Evolutionary conservation across 2,329 filamentous ascomycete genomes (phyloP).

Genomic region (Shiraia sp.): DNA sequence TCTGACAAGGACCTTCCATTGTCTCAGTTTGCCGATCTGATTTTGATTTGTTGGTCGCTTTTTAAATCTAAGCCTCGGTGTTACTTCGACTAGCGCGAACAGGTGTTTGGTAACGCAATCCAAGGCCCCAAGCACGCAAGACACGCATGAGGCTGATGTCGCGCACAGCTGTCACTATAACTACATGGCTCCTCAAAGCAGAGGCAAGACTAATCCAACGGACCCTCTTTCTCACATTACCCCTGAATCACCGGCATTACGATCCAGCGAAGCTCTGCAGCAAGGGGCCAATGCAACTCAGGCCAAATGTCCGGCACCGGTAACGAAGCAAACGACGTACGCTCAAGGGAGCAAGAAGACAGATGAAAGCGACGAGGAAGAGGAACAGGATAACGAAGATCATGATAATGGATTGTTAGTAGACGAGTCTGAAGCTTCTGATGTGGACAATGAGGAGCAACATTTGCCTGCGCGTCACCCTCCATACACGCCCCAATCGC

Average conservation of each 20-base stretch:
- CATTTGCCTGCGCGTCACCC: constrained; percentile 32
- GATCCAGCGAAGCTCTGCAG: constrained; percentile 29
- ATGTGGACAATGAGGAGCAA: constrained; percentile 9
- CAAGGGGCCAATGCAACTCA: not conserved
- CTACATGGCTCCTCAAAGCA: constrained; percentile 50
- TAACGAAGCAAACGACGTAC: not conserved
- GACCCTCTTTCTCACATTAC: constrained; percentile 53
- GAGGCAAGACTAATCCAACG: constrained; percentile 45
- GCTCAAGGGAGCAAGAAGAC: constrained; percentile 16
- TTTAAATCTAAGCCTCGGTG: constrained; percentile 7
- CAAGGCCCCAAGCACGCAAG: constrained; percentile 22
- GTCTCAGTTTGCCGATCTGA: not conserved
- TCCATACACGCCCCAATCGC: constrained; percentile 50
- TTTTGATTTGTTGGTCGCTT: not conserved
- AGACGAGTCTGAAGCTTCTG: constrained; percentile 25
- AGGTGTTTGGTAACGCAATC: constrained; percentile 11
- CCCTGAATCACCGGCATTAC: constrained; percentile 51
- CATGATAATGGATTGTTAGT: constrained; percentile 19
- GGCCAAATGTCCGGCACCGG: not conserved
- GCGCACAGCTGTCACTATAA: constrained; percentile 8
- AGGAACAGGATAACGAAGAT: constrained; percentile 21
- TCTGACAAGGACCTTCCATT: not conserved
- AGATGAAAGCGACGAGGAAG: constrained; percentile 19
- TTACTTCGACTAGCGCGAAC: constrained; percentile 16
- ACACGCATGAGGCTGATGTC: constrained; percentile 11